Base-by-base conservation (phyloP, 768 basidiomycete species). In the Lactarius hatsudake region DNA sequence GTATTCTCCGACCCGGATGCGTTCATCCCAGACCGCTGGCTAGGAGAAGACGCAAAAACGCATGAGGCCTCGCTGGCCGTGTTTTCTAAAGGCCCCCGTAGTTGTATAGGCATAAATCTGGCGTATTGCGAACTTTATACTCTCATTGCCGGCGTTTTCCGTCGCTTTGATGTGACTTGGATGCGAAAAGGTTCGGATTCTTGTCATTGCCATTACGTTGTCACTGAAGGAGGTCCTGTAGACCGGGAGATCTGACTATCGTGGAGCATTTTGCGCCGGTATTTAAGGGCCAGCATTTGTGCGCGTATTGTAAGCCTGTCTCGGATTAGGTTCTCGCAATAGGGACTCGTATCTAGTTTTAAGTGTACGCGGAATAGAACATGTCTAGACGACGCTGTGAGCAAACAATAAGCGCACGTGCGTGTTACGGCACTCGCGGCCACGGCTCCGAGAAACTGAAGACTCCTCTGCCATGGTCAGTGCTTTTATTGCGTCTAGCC, bases 401-500 rank as follows among this genome's bases (percentile, higher is more conserved):
- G 2, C 36, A 38, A 38, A 13, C 7, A 40, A 40, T 40, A n/a
- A 40, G 38, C 38, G 38, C 48, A 51, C 48, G 48, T 51, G 48
- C 48, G 23, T 12, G 12, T 48, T n/a, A n/a, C 20, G 10, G 45
- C 2, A 23, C n/a, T 32, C 32, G 32, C 32, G 32, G 32, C 45
- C n/a, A n/a, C 23, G 13, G 23, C 12, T 42, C 42, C 17, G 42
- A 42, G 42, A 42, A 42, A 42, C 42, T 10, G 4, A 8, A 51
- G 23, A 13, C 20, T 40, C 51, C 18, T 40, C 36, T 23, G 48
- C 67, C 69, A 70, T 70, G 69, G 69, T 69, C 9, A 15, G 69
- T 40, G 38, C 58, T 4, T 51, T 42, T 30, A 15, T 30, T 36
- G n/a, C 5, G 6, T 59, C 8, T 7, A 17, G 26, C 8, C 13